phyloP scores from a whole-genome alignment of 2,329 filamentous ascomycete genomes.

The Albifimbria verrucaria region DNA sequence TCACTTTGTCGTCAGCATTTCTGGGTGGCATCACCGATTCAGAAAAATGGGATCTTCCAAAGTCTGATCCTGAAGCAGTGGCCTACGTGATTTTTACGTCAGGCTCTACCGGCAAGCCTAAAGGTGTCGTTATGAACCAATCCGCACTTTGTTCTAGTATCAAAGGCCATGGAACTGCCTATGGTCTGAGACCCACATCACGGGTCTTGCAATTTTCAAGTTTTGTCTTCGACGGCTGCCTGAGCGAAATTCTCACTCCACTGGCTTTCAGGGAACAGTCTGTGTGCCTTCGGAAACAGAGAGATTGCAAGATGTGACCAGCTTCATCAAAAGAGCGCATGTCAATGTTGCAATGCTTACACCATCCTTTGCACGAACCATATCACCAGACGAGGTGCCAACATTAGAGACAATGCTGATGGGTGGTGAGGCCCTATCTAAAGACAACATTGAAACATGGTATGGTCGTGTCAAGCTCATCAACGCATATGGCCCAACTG shows the following conservation, averaged over 20 bases:
- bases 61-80: neutral
- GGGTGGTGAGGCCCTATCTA: conserved; percentile 6
- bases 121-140: conserved; percentile 6
- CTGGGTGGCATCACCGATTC: too few species aligned
- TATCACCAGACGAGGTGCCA: conserved; percentile 5
- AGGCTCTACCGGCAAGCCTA: conserved; percentile 5
- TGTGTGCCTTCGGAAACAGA: conserved; percentile 18
- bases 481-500: neutral
- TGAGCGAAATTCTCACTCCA: conserved; percentile 12
- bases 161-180: conserved; percentile 3
- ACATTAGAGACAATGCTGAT: conserved; percentile 9
- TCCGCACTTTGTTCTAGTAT: conserved; percentile 8
- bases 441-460: neutral
- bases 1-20: neutral
- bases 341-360: conserved; percentile 19
- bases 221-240: conserved; percentile 15
- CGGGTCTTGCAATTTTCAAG: conserved; percentile 15
- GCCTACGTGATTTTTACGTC: conserved; percentile 9
- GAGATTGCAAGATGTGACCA: conserved; percentile 10
- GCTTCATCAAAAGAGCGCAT: conserved; percentile 9
- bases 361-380: conserved; percentile 15
- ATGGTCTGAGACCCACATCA: neutral
- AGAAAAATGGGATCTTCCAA: neutral
- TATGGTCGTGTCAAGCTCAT: neutral
- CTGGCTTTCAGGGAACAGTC: conserved; percentile 15